phyloP scores from a whole-genome alignment of 2,329 filamentous ascomycete genomes.

The Diaporthe destruens region DNA sequence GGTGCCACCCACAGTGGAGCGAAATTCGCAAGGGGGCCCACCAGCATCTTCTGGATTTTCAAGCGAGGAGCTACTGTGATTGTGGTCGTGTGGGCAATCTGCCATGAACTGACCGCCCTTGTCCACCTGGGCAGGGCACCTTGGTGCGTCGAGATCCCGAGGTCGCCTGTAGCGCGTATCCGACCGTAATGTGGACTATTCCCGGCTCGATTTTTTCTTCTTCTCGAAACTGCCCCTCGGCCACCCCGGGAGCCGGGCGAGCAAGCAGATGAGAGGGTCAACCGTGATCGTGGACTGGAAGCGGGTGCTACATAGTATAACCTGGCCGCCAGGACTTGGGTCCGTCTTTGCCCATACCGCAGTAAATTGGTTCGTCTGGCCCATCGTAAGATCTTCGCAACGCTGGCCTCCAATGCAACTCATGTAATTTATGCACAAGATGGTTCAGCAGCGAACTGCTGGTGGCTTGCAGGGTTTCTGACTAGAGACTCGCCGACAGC shows the following conservation, averaged over 20 bases:
- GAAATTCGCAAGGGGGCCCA: constrained; percentile 13
- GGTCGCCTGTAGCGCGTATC: not conserved
- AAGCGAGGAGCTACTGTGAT: constrained; percentile 25
- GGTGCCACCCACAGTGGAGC: constrained; percentile 30
- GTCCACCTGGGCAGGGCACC: too few relatives aligned
- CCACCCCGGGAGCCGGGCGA: not conserved
- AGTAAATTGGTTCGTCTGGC: not conserved
- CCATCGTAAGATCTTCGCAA: constrained; percentile 29
- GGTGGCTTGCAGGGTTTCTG: constrained; percentile 29
- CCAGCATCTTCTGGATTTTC: constrained; percentile 32
- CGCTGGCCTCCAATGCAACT: constrained; percentile 13
- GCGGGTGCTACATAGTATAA: not conserved
- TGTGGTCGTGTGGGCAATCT: constrained; percentile 4
- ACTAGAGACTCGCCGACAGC: constrained; percentile 11
- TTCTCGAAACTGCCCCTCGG: constrained; percentile 1
- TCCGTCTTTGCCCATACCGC: not conserved
- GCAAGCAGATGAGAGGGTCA: not conserved
- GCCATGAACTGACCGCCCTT: constrained; percentile 22
- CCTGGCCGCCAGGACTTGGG: not conserved
- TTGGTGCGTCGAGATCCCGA: constrained; percentile 20
- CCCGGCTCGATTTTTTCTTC: not conserved
- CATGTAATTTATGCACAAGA: constrained; percentile 26
- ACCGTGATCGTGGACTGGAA: not conserved
- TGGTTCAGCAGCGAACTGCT: constrained; percentile 24
- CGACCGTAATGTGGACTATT: not conserved